Percentiles rank a stretch among this genome's conserved stretches.
These are phyloP conservation scores for Aspergillus eucalypticola DNA, from an alignment of 2,329 filamentous ascomycete species.

Conservation along the genomic window DNA sequence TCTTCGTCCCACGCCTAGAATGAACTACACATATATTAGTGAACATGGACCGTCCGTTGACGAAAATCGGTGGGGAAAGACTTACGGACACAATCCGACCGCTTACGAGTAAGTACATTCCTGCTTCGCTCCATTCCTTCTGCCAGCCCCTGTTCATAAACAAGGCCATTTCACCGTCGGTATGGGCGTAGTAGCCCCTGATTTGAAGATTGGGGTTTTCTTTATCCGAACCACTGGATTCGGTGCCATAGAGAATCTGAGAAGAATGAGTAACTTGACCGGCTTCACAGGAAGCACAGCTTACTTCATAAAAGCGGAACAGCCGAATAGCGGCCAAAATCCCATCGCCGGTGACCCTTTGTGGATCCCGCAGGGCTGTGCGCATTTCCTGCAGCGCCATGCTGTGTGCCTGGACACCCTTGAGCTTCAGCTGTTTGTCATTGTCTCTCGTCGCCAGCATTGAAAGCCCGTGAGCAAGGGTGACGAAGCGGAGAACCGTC, in stretches of 20 bases:
- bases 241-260: not conserved
- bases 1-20: slow-evolving; percentile 5
- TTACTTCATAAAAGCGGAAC: slow-evolving; percentile 6
- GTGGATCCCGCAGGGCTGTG: slow-evolving; percentile 3
- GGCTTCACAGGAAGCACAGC: not conserved
- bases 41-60: not conserved
- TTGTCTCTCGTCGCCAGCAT: slow-evolving; percentile 7
- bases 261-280: not conserved
- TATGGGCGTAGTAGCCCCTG: slow-evolving; percentile 5
- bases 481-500: not conserved
- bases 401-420: slow-evolving; percentile 4
- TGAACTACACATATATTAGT: not conserved
- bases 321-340: slow-evolving; percentile 3
- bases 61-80: not conserved
- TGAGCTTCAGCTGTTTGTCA: slow-evolving; percentile 1
- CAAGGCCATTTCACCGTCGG: slow-evolving; percentile 8
- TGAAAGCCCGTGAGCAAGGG: slow-evolving; percentile 2
- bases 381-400: slow-evolving; percentile 4
- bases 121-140: slow-evolving; percentile 2
- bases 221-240: not conserved
- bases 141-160: slow-evolving; percentile 4
- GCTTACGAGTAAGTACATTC: slow-evolving; percentile 4
- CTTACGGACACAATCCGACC: slow-evolving; percentile 5
- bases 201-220: not conserved
- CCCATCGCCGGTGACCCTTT: not conserved